Conservation (phyloP, 2,329 filamentous ascomycete genomes). For the Ilyonectria destructans region DNA sequence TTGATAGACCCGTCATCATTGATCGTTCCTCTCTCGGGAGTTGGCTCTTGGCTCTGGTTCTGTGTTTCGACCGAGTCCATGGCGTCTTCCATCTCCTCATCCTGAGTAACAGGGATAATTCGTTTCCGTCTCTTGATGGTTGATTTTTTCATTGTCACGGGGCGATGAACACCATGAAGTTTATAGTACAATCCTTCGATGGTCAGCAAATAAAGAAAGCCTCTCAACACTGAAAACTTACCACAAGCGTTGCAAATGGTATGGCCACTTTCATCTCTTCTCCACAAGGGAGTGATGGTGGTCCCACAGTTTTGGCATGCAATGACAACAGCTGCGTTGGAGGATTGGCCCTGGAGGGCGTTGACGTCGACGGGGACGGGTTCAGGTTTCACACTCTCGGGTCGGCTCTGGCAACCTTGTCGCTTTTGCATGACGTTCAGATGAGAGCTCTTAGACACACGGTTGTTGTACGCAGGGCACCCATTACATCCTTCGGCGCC, state of each 20-base stretch:
- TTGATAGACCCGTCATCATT: slow-evolving; percentile 79
- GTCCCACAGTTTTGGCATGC: slow-evolving; percentile 98
- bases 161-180: slow-evolving; percentile 92
- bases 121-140: slow-evolving; percentile 97
- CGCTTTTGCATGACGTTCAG: slow-evolving; percentile 72
- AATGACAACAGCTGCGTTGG: slow-evolving; percentile 71
- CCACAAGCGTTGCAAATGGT: slow-evolving; percentile 99
- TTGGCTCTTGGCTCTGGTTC: slow-evolving; percentile 55
- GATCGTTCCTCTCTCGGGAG: slow-evolving; percentile 68
- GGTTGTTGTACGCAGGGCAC: slow-evolving; percentile 97
- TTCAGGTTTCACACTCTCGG: slow-evolving; percentile 46
- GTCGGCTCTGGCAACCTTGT: slow-evolving; percentile 53
- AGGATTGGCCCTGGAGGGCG: slow-evolving; percentile 52
- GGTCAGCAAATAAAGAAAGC: slow-evolving; percentile 31
- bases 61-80: slow-evolving; percentile 61
- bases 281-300: slow-evolving; percentile 96
- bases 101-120: slow-evolving; percentile 84
- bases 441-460: slow-evolving; percentile 89
- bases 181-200: slow-evolving; percentile 91
- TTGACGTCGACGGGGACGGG: slow-evolving; percentile 55
- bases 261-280: slow-evolving; percentile 93
- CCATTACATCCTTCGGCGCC: slow-evolving; percentile 96
- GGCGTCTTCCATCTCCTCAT: slow-evolving; percentile 66
- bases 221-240: slow-evolving; percentile 64
- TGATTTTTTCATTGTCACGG: slow-evolving; percentile 98